Percentiles rank a stretch among this genome's conserved stretches.
Evolutionary conservation across 306 rosid species (phyloP).

Genomic region (Quercus aquifolioides): DNA sequence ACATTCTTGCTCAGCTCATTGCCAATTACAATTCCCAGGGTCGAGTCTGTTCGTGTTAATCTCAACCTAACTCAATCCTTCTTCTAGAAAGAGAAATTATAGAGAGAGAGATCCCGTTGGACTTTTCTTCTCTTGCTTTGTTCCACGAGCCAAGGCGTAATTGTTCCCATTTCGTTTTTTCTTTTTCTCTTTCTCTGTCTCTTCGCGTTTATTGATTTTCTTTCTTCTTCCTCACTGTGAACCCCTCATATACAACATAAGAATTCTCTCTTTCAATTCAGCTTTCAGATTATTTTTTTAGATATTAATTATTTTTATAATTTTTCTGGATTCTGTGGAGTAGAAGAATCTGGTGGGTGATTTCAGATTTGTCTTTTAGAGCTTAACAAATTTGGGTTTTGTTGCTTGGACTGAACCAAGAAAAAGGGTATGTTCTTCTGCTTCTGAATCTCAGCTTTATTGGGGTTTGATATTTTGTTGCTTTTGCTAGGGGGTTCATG

Average conservation of each 20-base stretch:
- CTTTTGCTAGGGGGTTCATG: conserved; percentile 13
- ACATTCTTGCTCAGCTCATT: too few species aligned
- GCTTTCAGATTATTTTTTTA: background rate
- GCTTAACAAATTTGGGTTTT: conserved; percentile 12
- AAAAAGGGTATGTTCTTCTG: conserved; percentile 42
- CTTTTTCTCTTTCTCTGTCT: background rate
- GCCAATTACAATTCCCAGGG: too few species aligned
- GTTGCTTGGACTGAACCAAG: conserved; percentile 7
- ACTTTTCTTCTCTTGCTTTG: conserved; percentile 6
- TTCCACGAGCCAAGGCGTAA: conserved; percentile 31
- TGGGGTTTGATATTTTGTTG: conserved; percentile 32
- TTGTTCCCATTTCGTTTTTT: background rate
- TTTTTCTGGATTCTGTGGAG: background rate
- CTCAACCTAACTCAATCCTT: background rate
- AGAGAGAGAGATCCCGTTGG: conserved; percentile 7
- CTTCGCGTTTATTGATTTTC: background rate
- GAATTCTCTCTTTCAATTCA: background rate
- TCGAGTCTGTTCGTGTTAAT: too few species aligned
- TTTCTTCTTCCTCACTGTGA: background rate
- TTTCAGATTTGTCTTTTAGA: conserved; percentile 13
- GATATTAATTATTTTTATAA: too few species aligned
- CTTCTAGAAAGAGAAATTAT: background rate
- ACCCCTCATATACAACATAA: background rate
- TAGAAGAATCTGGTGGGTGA: background rate
- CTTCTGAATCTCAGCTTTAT: conserved; percentile 26